Percentiles rank a stretch among this genome's conserved stretches.
Evolutionary conservation across 75 land plant genomes (phyloP).

Genomic region (Selaginella tamariscina): DNA sequence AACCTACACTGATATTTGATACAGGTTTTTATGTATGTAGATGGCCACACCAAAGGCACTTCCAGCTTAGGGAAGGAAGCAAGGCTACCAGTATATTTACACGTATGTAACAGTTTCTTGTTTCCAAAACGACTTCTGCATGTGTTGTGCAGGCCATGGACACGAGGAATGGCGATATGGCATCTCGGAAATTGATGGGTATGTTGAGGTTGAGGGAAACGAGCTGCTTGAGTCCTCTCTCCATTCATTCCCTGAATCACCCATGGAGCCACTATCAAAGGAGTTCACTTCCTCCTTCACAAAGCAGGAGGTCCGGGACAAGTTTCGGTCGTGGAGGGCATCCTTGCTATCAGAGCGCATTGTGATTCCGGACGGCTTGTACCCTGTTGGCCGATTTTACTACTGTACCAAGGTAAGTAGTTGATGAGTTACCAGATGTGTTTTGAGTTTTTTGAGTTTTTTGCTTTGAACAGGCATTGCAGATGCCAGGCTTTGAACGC

Average conservation of each 20-base stretch:
- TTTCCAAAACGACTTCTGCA: neutral
- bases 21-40: no score
- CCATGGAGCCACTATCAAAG: neutral
- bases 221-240: neutral
- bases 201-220: neutral
- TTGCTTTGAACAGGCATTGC: no score
- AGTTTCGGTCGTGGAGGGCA: neutral
- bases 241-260: neutral
- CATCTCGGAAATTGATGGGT: neutral
- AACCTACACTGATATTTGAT: no score
- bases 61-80: neutral
- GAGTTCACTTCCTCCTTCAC: neutral
- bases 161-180: no score
- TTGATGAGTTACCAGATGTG: no score
- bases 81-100: neutral
- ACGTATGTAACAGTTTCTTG: neutral
- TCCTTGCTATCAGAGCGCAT: neutral
- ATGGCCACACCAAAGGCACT: constrained; percentile 3
- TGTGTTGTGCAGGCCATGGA: constrained; percentile 1
- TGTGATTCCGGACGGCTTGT: no score
- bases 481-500: no score
- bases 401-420: no score
- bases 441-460: no score
- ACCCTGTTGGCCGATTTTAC: no score
- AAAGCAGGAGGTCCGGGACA: neutral